Evolutionary conservation across 1,139 yeast species (phyloP).

Genomic region (Scheffersomyces titani): DNA sequence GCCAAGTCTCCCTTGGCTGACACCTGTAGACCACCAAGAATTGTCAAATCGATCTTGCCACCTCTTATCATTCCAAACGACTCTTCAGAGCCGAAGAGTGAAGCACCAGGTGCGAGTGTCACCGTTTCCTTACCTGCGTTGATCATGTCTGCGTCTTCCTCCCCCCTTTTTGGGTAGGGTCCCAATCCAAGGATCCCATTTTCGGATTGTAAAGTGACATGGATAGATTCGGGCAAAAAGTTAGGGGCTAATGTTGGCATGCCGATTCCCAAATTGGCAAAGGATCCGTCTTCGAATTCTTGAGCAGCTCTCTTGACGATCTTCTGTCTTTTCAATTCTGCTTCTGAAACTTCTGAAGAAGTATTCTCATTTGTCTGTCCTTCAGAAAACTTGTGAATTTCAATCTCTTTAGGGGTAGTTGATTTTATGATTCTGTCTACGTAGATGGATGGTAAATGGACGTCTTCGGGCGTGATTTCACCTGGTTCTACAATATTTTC

Average conservation of each 20-base stretch:
- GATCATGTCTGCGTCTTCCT: conserved; percentile 49
- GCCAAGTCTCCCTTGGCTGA: conserved; percentile 50
- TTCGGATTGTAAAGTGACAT: conserved; percentile 48
- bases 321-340: conserved; percentile 27
- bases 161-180: conserved; percentile 44
- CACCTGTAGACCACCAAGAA: conserved; percentile 53
- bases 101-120: conserved; percentile 45
- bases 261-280: conserved; percentile 51
- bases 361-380: conserved; percentile 8
- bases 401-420: conserved; percentile 44
- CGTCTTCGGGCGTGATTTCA: conserved; percentile 44
- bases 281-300: conserved; percentile 44
- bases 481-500: conserved; percentile 52
- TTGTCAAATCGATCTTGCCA: conserved; percentile 46
- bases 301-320: conserved; percentile 48
- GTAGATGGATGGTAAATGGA: conserved; percentile 49
- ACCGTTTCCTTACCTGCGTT: conserved; percentile 57
- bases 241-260: conserved; percentile 52
- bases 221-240: conserved; percentile 36
- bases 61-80: conserved; percentile 52
- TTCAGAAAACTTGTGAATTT: conserved; percentile 23
- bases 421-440: conserved; percentile 43
- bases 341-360: conserved; percentile 10
- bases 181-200: conserved; percentile 54
- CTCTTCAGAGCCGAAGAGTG: conserved; percentile 52